Evolutionary conservation across 116 monocot species (phyloP).

Genomic region (Dioscorea cayenensis): DNA sequence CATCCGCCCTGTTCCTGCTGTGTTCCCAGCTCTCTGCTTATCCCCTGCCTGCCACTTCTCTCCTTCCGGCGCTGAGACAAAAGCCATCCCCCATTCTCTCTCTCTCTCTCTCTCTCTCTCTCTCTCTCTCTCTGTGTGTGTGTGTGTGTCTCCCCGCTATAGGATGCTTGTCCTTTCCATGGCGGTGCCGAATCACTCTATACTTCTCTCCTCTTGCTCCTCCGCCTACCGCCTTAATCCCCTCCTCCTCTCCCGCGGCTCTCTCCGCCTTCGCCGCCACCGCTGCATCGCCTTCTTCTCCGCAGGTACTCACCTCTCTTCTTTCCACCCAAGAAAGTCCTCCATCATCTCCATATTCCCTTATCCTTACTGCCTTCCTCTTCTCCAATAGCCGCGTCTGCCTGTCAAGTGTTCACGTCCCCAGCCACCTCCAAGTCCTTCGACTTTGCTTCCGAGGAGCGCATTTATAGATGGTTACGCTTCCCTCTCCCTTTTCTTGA

Average conservation of each 20-base stretch:
- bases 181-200: not conserved
- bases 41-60: too few species aligned
- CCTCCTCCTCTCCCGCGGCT: constrained; percentile 7
- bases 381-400: constrained; percentile 5
- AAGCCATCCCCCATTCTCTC: too few species aligned
- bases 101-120: too few species aligned
- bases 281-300: not conserved
- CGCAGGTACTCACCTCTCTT: not conserved
- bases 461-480: constrained; percentile 64
- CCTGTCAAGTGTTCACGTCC: constrained; percentile 37
- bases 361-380: constrained; percentile 7
- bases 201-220: constrained; percentile 24
- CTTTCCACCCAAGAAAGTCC: not conserved
- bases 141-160: too few species aligned
- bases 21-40: too few species aligned
- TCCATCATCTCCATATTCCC: not conserved
- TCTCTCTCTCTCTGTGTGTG: too few species aligned
- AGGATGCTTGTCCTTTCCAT: too few species aligned
- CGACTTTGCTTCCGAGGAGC: constrained; percentile 60
- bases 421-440: constrained; percentile 53
- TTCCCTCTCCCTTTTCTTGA: not conserved
- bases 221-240: constrained; percentile 31
- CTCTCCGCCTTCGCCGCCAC: not conserved
- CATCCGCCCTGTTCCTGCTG: too few species aligned
- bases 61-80: too few species aligned